These are phyloP conservation scores for Colletotrichum magnum DNA, from an alignment of 2,329 filamentous ascomycete species.

Conservation along the genomic window DNA sequence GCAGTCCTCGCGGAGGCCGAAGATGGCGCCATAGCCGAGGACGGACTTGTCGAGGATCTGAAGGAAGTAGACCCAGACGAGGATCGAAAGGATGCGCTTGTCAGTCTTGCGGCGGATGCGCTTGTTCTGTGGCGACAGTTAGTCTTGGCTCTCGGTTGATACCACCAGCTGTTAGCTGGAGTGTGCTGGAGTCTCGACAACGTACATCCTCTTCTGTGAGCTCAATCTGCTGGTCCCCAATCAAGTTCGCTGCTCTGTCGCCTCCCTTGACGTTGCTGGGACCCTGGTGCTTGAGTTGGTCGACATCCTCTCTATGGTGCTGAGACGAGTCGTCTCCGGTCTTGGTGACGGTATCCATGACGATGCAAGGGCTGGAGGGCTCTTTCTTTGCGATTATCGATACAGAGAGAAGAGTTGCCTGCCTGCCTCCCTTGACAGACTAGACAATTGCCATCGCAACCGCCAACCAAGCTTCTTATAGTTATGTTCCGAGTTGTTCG, in stretches of 20 bases:
- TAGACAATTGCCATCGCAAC: background rate
- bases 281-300: slow-evolving; percentile 31
- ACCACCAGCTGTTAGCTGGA: background rate
- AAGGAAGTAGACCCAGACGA: slow-evolving; percentile 72
- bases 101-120: slow-evolving; percentile 75
- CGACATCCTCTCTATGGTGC: slow-evolving; percentile 29
- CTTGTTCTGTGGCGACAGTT: slow-evolving; percentile 55
- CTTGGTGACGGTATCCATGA: slow-evolving; percentile 29
- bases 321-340: slow-evolving; percentile 25
- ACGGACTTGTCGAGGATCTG: slow-evolving; percentile 72
- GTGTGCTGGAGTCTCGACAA: background rate
- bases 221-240: slow-evolving; percentile 35
- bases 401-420: slow-evolving; percentile 1
- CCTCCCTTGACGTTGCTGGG: slow-evolving; percentile 22
- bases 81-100: slow-evolving; percentile 67
- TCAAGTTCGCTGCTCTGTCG: slow-evolving; percentile 38
- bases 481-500: background rate
- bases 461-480: slow-evolving; percentile 28
- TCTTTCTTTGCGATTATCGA: background rate
- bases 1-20: slow-evolving; percentile 65
- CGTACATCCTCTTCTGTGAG: slow-evolving; percentile 54
- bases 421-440: background rate
- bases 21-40: slow-evolving; percentile 70
- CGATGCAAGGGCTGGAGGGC: background rate
- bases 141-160: background rate